Base-by-base conservation (phyloP, 768 basidiomycete genomes). In the Lentinula lateritia region DNA sequence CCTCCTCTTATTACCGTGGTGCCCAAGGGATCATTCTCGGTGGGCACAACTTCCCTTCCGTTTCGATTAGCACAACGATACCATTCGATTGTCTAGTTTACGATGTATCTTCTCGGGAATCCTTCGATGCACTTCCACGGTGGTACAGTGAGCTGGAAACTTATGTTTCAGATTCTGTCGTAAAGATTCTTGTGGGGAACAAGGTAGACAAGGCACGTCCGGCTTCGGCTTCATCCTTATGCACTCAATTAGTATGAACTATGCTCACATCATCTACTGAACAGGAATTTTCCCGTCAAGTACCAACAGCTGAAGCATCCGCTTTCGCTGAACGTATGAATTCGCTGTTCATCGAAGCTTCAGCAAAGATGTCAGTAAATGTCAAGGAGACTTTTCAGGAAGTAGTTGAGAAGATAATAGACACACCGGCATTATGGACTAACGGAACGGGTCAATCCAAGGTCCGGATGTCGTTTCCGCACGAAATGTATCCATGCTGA, bases 121-220 rank as follows among this genome's bases (percentile, higher is more conserved):
- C 94, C 0, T 98, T 95, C 70, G 94, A 98, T 20, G 91, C 93
- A 8, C 84, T 98, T n/a, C 89, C 93, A 15, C 81, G 88, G 62
- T 99, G 97, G 97, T 89, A 85, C 71, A 84, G 85, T 55, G 95
- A 98, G 70, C 86, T 98, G 6, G 95, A 98, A 69, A 95, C 92
- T 10, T 98, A 97, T 70, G 92, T 95, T 58, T 87, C 87, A 1
- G 78, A 80, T 18, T 87, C 88, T 1, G 92, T 97, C 20, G 91
- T 93, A 52, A 93, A 95, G 83, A 93, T 98, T 68, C 83, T 99
- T 20, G 95, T 99, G 2, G 96, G 92, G 35, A 90, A 90, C 76
- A 99, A 98, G 75, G 78, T 96, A 16, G 95, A 98, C 79, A 96
- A 95, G 82, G 91, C 85, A 39, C 39, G 70, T 64, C 20, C 28